Base-by-base conservation (phyloP, 2,329 filamentous ascomycete species). In the Fusarium sp. region DNA sequence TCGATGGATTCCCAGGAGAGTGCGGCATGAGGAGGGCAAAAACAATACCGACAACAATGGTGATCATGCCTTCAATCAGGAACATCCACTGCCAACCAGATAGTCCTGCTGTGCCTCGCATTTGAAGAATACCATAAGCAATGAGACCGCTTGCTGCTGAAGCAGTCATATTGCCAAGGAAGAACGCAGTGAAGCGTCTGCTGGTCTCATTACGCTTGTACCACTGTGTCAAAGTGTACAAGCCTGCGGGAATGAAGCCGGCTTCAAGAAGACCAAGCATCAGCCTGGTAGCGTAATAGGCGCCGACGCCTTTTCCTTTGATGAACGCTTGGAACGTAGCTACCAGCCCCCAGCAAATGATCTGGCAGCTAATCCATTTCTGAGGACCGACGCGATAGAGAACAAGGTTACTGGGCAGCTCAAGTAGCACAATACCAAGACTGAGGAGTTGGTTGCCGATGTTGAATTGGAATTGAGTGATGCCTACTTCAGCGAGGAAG, bases 151-250 rank as follows among this genome's bases (percentile, higher is more conserved):
- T 53, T 19, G 39, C 38, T 1, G 81, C 82, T 22, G 76, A 76
- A 4, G 80, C 80, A 24, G 78, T 70, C 57, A 81, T 78, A 43
- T 83, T 84, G 7, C 82, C 82, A 21, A 84, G 76, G 53, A 83
- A 83, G 67, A 80, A 84, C 40, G 73, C 75, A n/a, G 80, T 77
- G 46, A 83, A 81, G 3, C 82, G 75, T 63, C 80, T 82, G 31
- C 79, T 81, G 0, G 79, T 83, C 61, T 84, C 82, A 7, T 77
- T 76, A 2, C 77, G 76, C 24, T 82, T 84, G 58, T 84, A 84
- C 82, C 82, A 84, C 6, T 78, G 76, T 0, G 82, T 83, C 4
- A 84, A 76, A 1, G 82, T 83, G 68, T 79, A 84, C 4, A 84
- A 72, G 21, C 81, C 81, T 2, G 81, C 82, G 6, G 83, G 83